phyloP scores from a whole-genome alignment of 1,284 basidiomycete genomes.

The Boletus albobrunnescens region DNA sequence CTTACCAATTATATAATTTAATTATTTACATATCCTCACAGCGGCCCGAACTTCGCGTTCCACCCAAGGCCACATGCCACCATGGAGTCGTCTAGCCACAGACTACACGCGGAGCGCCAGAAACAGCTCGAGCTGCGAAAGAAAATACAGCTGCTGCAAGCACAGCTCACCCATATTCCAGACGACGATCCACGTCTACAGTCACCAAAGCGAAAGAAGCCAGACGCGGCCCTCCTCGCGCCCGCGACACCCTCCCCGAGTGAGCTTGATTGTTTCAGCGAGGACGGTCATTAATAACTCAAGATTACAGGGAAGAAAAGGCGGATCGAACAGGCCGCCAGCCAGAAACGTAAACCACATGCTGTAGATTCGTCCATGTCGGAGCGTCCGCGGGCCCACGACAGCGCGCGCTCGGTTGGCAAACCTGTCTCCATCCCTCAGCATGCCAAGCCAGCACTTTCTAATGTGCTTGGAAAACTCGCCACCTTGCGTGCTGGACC shows the following conservation, averaged over 20 bases:
- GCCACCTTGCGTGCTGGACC: constrained; percentile 20
- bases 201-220: constrained; percentile 51
- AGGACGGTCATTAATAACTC: constrained; percentile 13
- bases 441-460: constrained; percentile 28
- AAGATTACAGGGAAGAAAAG: constrained; percentile 48
- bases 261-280: constrained; percentile 33
- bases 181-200: constrained; percentile 23
- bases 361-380: constrained; percentile 7
- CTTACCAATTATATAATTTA: constrained; percentile 24
- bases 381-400: constrained; percentile 13
- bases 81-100: constrained; percentile 37
- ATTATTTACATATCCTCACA: constrained; percentile 15
- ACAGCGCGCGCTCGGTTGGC: constrained; percentile 6
- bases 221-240: constrained; percentile 44
- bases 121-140: constrained; percentile 39
- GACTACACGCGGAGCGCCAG: constrained; percentile 25
- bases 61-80: constrained; percentile 7
- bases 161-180: constrained; percentile 38
- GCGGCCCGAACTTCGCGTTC: constrained; percentile 16
- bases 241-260: constrained; percentile 70
- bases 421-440: constrained; percentile 2
- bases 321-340: constrained; percentile 22
- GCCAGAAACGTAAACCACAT: constrained; percentile 20
- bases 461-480: constrained; percentile 28
- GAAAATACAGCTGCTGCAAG: constrained; percentile 42